Evolutionary conservation across 768 basidiomycete genomes (phyloP).

Genomic region (Podaxis sp.): DNA sequence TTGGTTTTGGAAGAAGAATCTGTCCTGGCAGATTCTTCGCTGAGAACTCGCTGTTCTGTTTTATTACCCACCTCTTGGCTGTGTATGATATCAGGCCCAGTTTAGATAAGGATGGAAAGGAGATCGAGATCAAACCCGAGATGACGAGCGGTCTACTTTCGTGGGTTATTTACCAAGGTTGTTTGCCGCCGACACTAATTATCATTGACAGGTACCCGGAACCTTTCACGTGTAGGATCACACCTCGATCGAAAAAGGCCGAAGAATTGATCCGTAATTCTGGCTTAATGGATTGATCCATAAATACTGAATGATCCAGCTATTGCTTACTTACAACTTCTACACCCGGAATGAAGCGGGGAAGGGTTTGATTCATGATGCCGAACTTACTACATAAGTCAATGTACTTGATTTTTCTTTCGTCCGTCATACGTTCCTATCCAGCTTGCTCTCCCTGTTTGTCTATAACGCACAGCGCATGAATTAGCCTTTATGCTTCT

Average conservation of each 20-base stretch:
- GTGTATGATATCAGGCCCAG: constrained; percentile 24
- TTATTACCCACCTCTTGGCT: constrained; percentile 21
- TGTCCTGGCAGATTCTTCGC: constrained; percentile 25
- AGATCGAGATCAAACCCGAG: constrained; percentile 18
- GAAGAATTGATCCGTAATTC: constrained; percentile 7
- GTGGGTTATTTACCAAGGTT: constrained; percentile 15
- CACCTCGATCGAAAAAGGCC: constrained; percentile 14
- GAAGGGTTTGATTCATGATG: too few relatives aligned
- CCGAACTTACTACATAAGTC: too few relatives aligned
- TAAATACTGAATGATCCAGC: too few relatives aligned
- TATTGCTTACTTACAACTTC: too few relatives aligned
- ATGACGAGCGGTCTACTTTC: constrained; percentile 21
- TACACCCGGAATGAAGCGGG: too few relatives aligned
- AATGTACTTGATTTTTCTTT: too few relatives aligned
- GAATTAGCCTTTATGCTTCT: too few relatives aligned
- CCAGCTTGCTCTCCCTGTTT: too few relatives aligned
- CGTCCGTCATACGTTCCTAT: too few relatives aligned
- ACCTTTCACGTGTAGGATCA: constrained; percentile 24
- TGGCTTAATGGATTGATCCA: not conserved
- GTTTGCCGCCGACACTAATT: not conserved
- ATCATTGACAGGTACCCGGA: constrained; percentile 19
- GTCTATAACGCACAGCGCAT: too few relatives aligned
- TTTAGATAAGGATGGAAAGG: constrained; percentile 20
- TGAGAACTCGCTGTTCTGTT: constrained; percentile 21
- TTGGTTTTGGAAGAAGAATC: constrained; percentile 30